Conservation (phyloP, 1,284 basidiomycete genomes). For the Tremellales sp. region DNA sequence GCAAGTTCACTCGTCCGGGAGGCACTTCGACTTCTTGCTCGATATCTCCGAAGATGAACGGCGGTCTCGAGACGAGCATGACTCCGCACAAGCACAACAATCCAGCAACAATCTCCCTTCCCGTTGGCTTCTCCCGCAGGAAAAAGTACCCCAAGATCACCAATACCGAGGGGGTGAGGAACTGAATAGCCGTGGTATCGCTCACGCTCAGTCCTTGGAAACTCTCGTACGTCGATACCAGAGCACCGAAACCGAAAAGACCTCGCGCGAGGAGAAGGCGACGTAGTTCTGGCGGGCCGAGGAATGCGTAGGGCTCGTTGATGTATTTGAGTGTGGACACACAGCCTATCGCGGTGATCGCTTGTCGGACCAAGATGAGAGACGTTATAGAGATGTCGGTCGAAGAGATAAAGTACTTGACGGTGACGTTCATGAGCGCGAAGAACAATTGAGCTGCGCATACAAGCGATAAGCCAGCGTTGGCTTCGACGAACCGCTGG, state of each 20-base stretch:
- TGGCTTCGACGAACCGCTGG: constrained; percentile 41
- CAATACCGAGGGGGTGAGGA: constrained; percentile 66
- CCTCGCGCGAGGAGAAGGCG: constrained; percentile 59
- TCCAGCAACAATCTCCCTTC: constrained; percentile 62
- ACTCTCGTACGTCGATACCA: constrained; percentile 58
- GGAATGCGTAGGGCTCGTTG: constrained; percentile 61
- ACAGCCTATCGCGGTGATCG: constrained; percentile 53
- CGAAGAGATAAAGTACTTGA: constrained; percentile 39
- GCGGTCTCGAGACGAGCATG: constrained; percentile 63
- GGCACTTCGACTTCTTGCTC: constrained; percentile 12
- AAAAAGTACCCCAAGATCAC: constrained; percentile 65
- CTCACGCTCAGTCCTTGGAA: constrained; percentile 65
- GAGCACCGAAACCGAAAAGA: constrained; percentile 54
- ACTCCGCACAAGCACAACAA: constrained; percentile 60
- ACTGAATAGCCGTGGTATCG: constrained; percentile 71
- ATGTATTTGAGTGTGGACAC: constrained; percentile 51
- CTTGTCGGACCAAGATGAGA: constrained; percentile 40
- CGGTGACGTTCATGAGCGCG: constrained; percentile 56
- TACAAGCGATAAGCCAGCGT: constrained; percentile 62
- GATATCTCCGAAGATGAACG: constrained; percentile 53
- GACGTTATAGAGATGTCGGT: constrained; percentile 33
- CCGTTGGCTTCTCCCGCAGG: constrained; percentile 61
- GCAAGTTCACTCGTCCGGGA: constrained; percentile 25
- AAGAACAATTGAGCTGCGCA: constrained; percentile 61
- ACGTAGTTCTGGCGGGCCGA: constrained; percentile 66